Percentiles rank a stretch among this genome's conserved stretches.
phyloP scores from a whole-genome alignment of 352 stramenopile genomes.

The Stephanocyclus meneghinianus region DNA sequence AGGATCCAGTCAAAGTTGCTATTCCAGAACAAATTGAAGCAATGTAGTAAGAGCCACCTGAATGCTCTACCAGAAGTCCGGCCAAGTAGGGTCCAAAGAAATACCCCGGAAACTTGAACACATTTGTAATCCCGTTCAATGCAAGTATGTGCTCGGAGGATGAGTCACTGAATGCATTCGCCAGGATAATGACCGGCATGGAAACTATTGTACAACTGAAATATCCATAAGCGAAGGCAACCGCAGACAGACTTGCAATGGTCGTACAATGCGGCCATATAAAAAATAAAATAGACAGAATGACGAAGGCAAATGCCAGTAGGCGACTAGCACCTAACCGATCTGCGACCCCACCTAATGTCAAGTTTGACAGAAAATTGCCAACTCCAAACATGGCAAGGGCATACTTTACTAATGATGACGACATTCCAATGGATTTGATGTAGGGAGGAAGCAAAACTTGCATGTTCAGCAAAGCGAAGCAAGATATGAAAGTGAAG shows the following conservation, averaged over 20 bases:
- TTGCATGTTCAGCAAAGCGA: constrained; percentile 17
- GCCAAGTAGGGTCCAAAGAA: too few relatives aligned
- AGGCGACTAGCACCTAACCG: constrained; percentile 1
- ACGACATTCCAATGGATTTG: constrained; percentile 6
- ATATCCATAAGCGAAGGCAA: constrained; percentile 22
- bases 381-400: constrained; percentile 13
- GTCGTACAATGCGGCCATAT: constrained; percentile 2
- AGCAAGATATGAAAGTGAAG: constrained; percentile 16
- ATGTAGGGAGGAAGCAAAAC: constrained; percentile 18
- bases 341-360: constrained; percentile 5
- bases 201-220: constrained; percentile 6
- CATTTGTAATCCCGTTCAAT: too few relatives aligned
- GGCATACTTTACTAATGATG: neutral
- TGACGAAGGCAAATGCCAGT: constrained; percentile 1
- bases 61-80: too few relatives aligned
- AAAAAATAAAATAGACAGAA: constrained; percentile 16
- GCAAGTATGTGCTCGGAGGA: too few relatives aligned
- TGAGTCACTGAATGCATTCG: too few relatives aligned
- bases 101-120: too few relatives aligned
- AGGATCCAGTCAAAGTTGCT: too few relatives aligned
- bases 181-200: constrained; percentile 19
- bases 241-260: neutral
- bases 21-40: too few relatives aligned
- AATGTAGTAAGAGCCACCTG: too few relatives aligned
- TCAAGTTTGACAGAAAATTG: constrained; percentile 8